phyloP scores from a whole-genome alignment of 2,329 filamentous ascomycete genomes.

The Hymenoscyphus albidus region DNA sequence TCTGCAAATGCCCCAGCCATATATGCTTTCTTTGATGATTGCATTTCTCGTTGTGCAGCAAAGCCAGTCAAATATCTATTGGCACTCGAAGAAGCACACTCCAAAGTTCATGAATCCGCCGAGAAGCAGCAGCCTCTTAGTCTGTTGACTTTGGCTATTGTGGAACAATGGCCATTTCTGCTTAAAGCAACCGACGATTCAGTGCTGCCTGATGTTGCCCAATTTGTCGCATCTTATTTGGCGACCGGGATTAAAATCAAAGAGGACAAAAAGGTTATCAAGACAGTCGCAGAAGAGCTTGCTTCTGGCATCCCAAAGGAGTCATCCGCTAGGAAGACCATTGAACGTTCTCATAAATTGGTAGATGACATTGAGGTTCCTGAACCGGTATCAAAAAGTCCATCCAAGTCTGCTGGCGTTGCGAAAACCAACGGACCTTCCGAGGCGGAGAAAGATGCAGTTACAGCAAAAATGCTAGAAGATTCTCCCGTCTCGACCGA shows the following conservation, averaged over 20 bases:
- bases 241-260: conserved; percentile 49
- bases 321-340: conserved; percentile 33
- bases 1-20: conserved; percentile 42
- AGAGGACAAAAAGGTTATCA: conserved; percentile 46
- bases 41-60: conserved; percentile 68
- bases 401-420: background rate
- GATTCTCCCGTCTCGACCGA: conserved; percentile 23
- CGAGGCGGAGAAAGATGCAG: conserved; percentile 17
- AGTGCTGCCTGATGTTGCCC: conserved; percentile 46
- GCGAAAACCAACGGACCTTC: conserved; percentile 9
- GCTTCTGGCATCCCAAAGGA: conserved; percentile 36
- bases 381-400: conserved; percentile 7
- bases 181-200: conserved; percentile 47
- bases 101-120: conserved; percentile 36
- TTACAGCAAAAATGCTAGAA: conserved; percentile 20
- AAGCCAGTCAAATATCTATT: conserved; percentile 83
- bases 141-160: conserved; percentile 63
- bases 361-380: conserved; percentile 28
- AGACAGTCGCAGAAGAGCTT: conserved; percentile 43
- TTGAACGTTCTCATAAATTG: conserved; percentile 27
- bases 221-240: conserved; percentile 57
- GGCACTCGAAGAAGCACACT: conserved; percentile 51
- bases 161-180: conserved; percentile 75
- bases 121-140: conserved; percentile 47
- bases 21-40: conserved; percentile 78